These are phyloP conservation scores for Blastocystis sp. DNA, from an alignment of 352 stramenopile genomes.

Conservation along the genomic window DNA sequence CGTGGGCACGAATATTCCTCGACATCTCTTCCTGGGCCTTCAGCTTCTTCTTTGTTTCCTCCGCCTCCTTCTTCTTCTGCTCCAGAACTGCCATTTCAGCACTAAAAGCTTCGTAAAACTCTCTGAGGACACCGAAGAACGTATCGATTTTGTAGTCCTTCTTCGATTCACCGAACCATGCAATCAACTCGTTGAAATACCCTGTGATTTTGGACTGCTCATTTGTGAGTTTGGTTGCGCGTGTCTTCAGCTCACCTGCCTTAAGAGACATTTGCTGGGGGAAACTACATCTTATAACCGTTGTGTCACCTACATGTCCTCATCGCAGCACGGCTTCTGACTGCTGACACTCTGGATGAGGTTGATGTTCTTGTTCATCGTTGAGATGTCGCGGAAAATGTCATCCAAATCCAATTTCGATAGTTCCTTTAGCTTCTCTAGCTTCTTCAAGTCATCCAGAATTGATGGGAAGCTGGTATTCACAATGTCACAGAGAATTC, in stretches of 20 bases:
- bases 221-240: background rate
- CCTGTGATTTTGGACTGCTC: background rate
- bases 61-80: conserved; percentile 42
- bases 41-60: background rate
- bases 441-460: conserved; percentile 3
- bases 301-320: background rate
- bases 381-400: background rate
- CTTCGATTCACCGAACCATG: background rate
- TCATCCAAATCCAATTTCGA: conserved; percentile 6
- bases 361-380: background rate
- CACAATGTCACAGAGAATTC: conserved; percentile 60
- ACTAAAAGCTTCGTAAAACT: conserved; percentile 22
- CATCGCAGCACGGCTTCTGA: background rate
- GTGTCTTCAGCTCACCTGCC: background rate
- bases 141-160: conserved; percentile 13
- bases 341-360: conserved; percentile 7
- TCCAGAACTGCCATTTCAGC: background rate
- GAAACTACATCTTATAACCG: background rate
- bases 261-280: background rate
- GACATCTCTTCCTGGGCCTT: background rate
- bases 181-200: background rate
- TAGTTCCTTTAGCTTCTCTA: conserved; percentile 30
- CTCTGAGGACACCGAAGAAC: background rate
- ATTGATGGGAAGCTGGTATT: conserved; percentile 15
- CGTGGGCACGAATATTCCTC: background rate